phyloP scores from a whole-genome alignment of 2,329 filamentous ascomycete species.

The Orbilia javanica region DNA sequence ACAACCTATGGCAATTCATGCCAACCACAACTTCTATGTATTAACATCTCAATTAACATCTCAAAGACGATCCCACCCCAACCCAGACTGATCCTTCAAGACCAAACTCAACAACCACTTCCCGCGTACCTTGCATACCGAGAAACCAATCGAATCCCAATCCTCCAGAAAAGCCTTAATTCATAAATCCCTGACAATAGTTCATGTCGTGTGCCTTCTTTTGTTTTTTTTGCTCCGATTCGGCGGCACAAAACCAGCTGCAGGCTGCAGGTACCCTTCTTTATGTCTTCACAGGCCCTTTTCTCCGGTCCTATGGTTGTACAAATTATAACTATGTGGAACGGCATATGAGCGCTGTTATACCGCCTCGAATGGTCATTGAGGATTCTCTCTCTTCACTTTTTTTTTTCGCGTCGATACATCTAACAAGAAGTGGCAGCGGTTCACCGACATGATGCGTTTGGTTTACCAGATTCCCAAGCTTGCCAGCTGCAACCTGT shows the following conservation, averaged over 20 bases:
- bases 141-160: constrained; percentile 9
- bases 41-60: not conserved
- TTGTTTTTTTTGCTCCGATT: constrained; percentile 41
- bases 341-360: not conserved
- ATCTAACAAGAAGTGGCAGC: not conserved
- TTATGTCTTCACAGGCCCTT: not conserved
- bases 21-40: not conserved
- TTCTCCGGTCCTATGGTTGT: constrained; percentile 23
- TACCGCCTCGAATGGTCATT: not conserved
- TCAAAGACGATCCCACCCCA: constrained; percentile 1
- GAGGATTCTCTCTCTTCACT: not conserved
- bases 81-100: not conserved
- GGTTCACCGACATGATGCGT: not conserved
- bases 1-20: not conserved
- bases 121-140: constrained; percentile 33
- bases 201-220: constrained; percentile 18
- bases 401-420: too few species aligned
- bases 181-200: constrained; percentile 10
- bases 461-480: not conserved
- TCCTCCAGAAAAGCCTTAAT: constrained; percentile 12
- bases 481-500: not conserved
- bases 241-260: constrained; percentile 18
- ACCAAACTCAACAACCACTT: not conserved
- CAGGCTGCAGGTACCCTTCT: constrained; percentile 23
- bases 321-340: constrained; percentile 26